Conservation (phyloP, 73 alveolate species). For the Stentor coeruleus region DNA sequence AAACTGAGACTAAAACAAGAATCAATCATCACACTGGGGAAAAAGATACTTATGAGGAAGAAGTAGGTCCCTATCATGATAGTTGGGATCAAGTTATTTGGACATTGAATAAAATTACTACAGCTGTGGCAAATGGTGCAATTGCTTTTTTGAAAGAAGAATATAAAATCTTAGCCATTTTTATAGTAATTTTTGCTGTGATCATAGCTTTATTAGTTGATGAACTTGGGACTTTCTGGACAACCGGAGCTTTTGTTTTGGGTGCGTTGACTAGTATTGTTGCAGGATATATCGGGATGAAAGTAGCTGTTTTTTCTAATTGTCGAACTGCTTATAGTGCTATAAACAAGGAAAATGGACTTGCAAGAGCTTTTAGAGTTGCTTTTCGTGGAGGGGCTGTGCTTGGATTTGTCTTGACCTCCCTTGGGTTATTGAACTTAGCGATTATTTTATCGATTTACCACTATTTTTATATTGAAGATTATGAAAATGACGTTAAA, state of each 20-base stretch:
- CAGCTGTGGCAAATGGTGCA: conserved; percentile 62
- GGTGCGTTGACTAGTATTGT: conserved; percentile 78
- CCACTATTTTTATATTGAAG: conserved; percentile 36
- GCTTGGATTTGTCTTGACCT: conserved; percentile 78
- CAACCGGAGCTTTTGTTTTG: conserved; percentile 65
- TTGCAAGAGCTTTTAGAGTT: conserved; percentile 50
- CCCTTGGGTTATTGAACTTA: conserved; percentile 68
- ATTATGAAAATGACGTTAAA: conserved; percentile 17
- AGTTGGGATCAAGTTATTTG: conserved; percentile 10
- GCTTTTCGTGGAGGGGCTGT: conserved; percentile 89
- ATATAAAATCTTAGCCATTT: conserved; percentile 55
- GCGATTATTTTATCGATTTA: conserved; percentile 51
- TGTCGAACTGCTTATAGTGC: conserved; percentile 55
- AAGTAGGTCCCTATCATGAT: neutral
- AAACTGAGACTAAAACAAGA: neutral
- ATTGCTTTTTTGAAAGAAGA: conserved; percentile 67
- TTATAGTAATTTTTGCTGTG: conserved; percentile 42
- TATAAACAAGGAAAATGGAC: conserved; percentile 50
- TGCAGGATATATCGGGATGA: conserved; percentile 87
- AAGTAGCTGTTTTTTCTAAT: conserved; percentile 75
- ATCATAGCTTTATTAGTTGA: conserved; percentile 36
- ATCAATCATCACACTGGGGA: neutral
- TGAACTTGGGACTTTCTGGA: conserved; percentile 41
- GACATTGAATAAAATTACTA: neutral
- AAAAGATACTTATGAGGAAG: conserved; percentile 17